These are phyloP conservation scores for Microsporum canis DNA, from an alignment of 2,329 filamentous ascomycete species.

Conservation along the genomic window DNA sequence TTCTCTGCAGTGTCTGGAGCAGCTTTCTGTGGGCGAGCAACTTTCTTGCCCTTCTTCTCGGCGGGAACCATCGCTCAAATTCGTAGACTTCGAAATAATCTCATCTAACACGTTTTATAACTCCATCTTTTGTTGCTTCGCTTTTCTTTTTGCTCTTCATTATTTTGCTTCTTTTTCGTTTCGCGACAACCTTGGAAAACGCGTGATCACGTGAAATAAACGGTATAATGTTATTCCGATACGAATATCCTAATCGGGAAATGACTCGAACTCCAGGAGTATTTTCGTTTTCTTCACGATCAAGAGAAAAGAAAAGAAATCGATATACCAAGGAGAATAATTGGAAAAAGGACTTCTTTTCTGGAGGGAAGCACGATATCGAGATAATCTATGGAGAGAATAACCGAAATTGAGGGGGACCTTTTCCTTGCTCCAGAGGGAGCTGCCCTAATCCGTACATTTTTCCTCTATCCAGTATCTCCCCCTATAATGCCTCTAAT, in stretches of 20 bases:
- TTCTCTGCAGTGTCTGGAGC: not conserved
- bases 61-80: not conserved
- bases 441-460: constrained; percentile 41
- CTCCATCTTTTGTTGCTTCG: too few relatives aligned
- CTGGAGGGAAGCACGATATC: too few relatives aligned
- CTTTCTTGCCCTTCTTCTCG: not conserved
- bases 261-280: not conserved
- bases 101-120: not conserved
- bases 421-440: constrained; percentile 43
- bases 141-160: not conserved
- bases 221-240: not conserved
- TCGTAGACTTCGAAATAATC: not conserved
- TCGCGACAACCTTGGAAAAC: not conserved
- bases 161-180: not conserved
- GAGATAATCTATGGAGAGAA: constrained; percentile 5
- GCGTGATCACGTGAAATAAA: not conserved
- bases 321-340: too few relatives aligned
- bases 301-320: not conserved
- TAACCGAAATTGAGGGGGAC: constrained; percentile 33
- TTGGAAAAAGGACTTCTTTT: too few relatives aligned
- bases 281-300: not conserved
- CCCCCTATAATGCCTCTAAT: not conserved
- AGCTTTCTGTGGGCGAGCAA: not conserved
- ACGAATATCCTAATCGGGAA: not conserved
- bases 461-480: not conserved